Evolutionary conservation across 352 stramenopile genomes (phyloP), one percentile per base, ranked within the genome.

Genomic region (Plasmopara muralis): DNA sequence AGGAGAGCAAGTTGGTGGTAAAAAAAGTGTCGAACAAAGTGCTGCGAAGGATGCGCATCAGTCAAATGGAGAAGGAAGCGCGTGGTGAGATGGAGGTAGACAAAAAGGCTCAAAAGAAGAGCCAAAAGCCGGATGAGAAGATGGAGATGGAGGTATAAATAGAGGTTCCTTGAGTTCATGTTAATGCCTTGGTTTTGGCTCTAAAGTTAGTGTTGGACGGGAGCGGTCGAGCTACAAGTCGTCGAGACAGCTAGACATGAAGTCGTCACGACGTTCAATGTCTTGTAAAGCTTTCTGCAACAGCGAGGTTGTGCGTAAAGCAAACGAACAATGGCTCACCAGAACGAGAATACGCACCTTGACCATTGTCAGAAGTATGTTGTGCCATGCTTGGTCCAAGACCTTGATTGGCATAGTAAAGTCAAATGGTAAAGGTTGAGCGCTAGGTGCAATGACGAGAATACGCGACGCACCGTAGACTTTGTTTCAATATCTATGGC

Each of bases 21-120:
- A 89, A 87, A 66, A 89, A 87, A 52, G 74, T 89, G 31, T 84
- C 78, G 28, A 76, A 49, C 56, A 89, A 89, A 49, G 78, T 89
- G 51, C 46, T 83, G 59, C 64, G 77, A 40, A 70, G 78, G 46
- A 89, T 87, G 64, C 67, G 75, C 43, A 54, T 68, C 28, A 74
- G 77, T 20, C 62, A 85, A 58, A 50, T 70, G 54, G 78, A 87
- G 47, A 76, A 83, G 55, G 70, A 85, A 33, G 62, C 61, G 28
- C 67, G 73, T 33, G 69, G 67, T 9, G 64, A 69, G 30, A 69
- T 69, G 60, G 62, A 77, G 37, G 60, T 62, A 29, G 74, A 85
- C 28, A 38, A 64, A 16, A 51, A 47, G n/a, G 45, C 43, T n/a
- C 63, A 60, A 54, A 65, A 55, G 28, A 42, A 28, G 15, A 66